Conservation (phyloP, 768 basidiomycete species). For the Lentinula detonsa region DNA sequence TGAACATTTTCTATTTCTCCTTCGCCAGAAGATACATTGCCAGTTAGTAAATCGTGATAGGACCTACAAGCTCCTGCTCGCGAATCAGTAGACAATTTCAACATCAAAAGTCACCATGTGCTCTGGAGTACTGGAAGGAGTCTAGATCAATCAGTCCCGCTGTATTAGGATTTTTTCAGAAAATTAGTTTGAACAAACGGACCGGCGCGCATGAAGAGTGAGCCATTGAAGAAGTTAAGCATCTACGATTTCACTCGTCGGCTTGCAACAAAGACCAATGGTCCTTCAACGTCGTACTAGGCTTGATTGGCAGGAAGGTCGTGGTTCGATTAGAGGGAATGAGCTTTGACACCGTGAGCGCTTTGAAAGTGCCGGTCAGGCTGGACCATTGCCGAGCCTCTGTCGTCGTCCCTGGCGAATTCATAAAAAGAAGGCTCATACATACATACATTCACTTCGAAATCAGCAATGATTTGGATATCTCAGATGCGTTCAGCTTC, state of each 20-base stretch:
- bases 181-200: not conserved
- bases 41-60: too few species aligned
- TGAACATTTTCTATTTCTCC: too few species aligned
- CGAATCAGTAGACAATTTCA: too few species aligned
- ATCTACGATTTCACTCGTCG: too few species aligned
- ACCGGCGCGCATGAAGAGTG: not conserved
- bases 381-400: not conserved
- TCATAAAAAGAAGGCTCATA: not conserved
- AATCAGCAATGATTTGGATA: not conserved
- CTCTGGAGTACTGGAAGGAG: not conserved
- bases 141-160: not conserved
- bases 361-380: not conserved
- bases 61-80: too few species aligned
- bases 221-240: too few species aligned
- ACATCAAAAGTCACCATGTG: not conserved
- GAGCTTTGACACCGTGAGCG: not conserved
- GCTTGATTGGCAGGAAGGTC: too few species aligned
- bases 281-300: too few species aligned
- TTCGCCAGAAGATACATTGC: too few species aligned
- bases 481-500: not conserved
- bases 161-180: not conserved
- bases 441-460: not conserved
- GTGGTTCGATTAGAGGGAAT: not conserved
- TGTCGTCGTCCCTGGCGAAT: not conserved
- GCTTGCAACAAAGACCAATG: too few species aligned